These are phyloP conservation scores for Sugiyamaella castrensis DNA, from an alignment of 1,139 yeast genomes.

Conservation along the genomic window DNA sequence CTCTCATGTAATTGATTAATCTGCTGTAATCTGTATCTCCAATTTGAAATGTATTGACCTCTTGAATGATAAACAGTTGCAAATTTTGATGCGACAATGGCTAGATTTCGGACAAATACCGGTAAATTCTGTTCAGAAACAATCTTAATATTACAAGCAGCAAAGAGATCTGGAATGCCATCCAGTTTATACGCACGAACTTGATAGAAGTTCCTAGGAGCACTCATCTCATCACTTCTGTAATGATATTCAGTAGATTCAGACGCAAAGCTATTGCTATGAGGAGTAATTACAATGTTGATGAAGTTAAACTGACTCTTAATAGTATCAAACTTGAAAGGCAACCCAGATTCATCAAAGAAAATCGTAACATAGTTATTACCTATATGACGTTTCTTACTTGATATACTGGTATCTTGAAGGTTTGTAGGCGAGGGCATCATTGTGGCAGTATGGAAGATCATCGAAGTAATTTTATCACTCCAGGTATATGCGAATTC, in stretches of 20 bases:
- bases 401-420: slow-evolving; percentile 47
- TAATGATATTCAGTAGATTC: not conserved
- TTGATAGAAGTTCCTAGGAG: slow-evolving; percentile 43
- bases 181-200: slow-evolving; percentile 63
- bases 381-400: slow-evolving; percentile 82
- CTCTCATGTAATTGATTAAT: slow-evolving; percentile 49
- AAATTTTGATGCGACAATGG: slow-evolving; percentile 65
- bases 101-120: slow-evolving; percentile 61
- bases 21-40: slow-evolving; percentile 66
- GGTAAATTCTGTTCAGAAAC: slow-evolving; percentile 60
- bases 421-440: slow-evolving; percentile 56
- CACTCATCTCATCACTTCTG: not conserved
- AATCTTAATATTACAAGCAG: slow-evolving; percentile 72
- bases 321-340: slow-evolving; percentile 68
- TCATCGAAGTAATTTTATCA: slow-evolving; percentile 65
- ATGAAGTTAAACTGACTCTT: slow-evolving; percentile 80
- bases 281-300: slow-evolving; percentile 75
- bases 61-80: slow-evolving; percentile 58
- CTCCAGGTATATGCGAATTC: slow-evolving; percentile 72
- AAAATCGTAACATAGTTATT: slow-evolving; percentile 78
- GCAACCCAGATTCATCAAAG: slow-evolving; percentile 68
- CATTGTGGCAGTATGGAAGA: slow-evolving; percentile 76
- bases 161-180: slow-evolving; percentile 74
- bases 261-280: slow-evolving; percentile 35
- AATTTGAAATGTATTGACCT: slow-evolving; percentile 55